phyloP scores from a whole-genome alignment of 768 basidiomycete genomes.

The Suillus placidus region DNA sequence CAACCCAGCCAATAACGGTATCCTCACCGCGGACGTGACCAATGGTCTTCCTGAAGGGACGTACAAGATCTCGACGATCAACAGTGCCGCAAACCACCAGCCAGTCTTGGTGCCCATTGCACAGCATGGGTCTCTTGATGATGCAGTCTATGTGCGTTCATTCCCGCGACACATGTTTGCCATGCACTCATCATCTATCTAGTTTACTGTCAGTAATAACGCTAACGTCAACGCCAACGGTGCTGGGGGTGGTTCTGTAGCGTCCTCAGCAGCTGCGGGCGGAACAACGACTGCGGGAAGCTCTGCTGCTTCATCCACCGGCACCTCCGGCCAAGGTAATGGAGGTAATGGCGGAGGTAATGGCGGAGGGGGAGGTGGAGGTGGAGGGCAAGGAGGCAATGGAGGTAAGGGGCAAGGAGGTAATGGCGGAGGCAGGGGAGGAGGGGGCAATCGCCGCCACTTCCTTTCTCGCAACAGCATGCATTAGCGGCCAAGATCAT shows the following conservation, averaged over 20 bases:
- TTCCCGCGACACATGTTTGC: constrained; percentile 9
- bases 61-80: constrained; percentile 64
- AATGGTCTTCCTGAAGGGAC: constrained; percentile 58
- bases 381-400: neutral
- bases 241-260: constrained; percentile 12
- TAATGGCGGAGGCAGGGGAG: constrained; percentile 15
- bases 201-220: constrained; percentile 38
- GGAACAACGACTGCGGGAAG: neutral
- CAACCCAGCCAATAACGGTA: constrained; percentile 46
- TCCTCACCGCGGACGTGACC: constrained; percentile 52
- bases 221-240: neutral
- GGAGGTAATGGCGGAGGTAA: constrained; percentile 14
- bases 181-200: constrained; percentile 13
- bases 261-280: neutral
- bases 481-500: constrained; percentile 10
- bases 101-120: constrained; percentile 60
- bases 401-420: constrained; percentile 8
- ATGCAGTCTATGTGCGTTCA: constrained; percentile 57
- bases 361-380: constrained; percentile 12
- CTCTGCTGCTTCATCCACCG: constrained; percentile 8
- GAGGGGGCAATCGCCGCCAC: constrained; percentile 21
- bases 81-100: constrained; percentile 59
- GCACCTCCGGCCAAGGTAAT: constrained; percentile 1
- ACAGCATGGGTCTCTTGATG: constrained; percentile 63
- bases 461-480: constrained; percentile 23